Conservation (phyloP, 73 alveolate genomes). For the Tetrahymena borealis region DNA sequence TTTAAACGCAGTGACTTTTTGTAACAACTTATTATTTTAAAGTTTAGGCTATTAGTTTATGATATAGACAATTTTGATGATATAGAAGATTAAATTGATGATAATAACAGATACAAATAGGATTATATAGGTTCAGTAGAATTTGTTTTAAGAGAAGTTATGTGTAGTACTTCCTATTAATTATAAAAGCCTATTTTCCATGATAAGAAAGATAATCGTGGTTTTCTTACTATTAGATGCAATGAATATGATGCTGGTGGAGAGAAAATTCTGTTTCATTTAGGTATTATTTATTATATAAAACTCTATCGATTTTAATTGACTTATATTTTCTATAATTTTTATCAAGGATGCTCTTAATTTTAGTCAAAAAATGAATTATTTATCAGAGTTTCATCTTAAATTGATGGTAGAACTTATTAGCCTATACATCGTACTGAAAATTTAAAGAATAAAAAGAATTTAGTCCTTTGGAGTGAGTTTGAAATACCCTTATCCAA, state of each 20-base stretch:
- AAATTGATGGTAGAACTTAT: constrained; percentile 19
- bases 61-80: constrained; percentile 60
- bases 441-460: constrained; percentile 43
- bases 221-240: constrained; percentile 15
- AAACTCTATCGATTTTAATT: neutral
- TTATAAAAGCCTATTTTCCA: constrained; percentile 41
- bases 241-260: constrained; percentile 44
- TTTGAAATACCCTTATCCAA: constrained; percentile 28
- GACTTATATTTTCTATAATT: neutral
- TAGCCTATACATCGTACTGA: constrained; percentile 43
- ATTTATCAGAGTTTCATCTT: constrained; percentile 9
- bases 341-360: constrained; percentile 18
- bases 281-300: neutral
- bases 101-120: constrained; percentile 9
- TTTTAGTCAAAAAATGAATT: constrained; percentile 12
- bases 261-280: constrained; percentile 10
- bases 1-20: neutral
- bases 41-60: constrained; percentile 31
- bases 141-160: constrained; percentile 58
- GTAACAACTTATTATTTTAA: neutral
- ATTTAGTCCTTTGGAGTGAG: constrained; percentile 16
- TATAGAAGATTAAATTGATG: constrained; percentile 14
- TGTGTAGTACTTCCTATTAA: constrained; percentile 45
- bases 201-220: constrained; percentile 14
- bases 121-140: constrained; percentile 63